Conservation (phyloP, 805 yeast genomes). For the Lachancea sp. region DNA sequence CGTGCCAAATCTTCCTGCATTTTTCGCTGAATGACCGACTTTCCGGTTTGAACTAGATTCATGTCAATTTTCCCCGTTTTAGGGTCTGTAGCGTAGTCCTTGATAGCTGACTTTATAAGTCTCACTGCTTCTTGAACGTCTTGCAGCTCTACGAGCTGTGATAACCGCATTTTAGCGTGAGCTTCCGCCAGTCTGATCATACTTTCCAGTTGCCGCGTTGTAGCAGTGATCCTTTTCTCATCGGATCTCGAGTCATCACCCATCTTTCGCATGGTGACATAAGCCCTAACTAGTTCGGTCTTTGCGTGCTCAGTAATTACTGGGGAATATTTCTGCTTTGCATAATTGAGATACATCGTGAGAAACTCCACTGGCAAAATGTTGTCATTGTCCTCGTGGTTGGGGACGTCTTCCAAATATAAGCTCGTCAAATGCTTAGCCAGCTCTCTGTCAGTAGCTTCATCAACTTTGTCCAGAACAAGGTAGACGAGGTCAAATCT, state of each 20-base stretch:
- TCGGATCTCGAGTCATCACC: slow-evolving; percentile 87
- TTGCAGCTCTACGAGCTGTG: slow-evolving; percentile 57
- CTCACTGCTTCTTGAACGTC: slow-evolving; percentile 95
- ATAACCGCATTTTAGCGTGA: slow-evolving; percentile 91
- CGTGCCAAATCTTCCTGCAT: slow-evolving; percentile 65
- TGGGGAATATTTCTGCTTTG: slow-evolving; percentile 83
- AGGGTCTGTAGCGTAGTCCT: slow-evolving; percentile 98
- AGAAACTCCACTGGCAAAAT: slow-evolving; percentile 81
- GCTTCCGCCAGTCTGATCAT: slow-evolving; percentile 95
- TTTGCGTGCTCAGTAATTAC: slow-evolving; percentile 73
- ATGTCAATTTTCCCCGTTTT: slow-evolving; percentile 93
- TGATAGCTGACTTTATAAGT: slow-evolving; percentile 85
- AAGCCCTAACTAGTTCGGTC: slow-evolving; percentile 74
- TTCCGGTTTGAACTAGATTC: slow-evolving; percentile 96
- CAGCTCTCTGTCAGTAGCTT: slow-evolving; percentile 70
- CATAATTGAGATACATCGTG: slow-evolving; percentile 86
- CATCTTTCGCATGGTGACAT: slow-evolving; percentile 87
- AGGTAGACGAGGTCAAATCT: slow-evolving; percentile 92
- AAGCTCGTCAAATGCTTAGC: slow-evolving; percentile 87
- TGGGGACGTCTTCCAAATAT: slow-evolving; percentile 85
- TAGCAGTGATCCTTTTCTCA: slow-evolving; percentile 92
- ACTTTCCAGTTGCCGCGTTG: slow-evolving; percentile 93
- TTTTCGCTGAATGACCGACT: slow-evolving; percentile 78
- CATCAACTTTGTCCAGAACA: slow-evolving; percentile 89
- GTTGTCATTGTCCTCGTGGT: slow-evolving; percentile 59